Conservation (phyloP, 2,329 filamentous ascomycete genomes). For the Clonostachys rhizophaga region DNA sequence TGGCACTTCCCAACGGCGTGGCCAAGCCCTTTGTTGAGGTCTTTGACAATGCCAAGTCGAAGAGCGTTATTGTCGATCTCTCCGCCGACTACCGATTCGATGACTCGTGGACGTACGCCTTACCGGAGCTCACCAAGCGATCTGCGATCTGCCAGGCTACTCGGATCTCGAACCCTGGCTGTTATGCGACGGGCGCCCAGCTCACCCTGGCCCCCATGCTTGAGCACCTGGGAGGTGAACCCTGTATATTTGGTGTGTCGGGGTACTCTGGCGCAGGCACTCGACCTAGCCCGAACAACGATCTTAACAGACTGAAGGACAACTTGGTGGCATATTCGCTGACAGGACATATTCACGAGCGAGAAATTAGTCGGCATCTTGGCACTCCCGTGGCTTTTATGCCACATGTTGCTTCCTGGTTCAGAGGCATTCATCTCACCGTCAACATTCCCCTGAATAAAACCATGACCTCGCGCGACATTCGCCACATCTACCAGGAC, state of each 20-base stretch:
- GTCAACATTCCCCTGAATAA: slow-evolving; percentile 85
- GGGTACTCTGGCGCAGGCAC: slow-evolving; percentile 95
- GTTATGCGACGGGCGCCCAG: slow-evolving; percentile 91
- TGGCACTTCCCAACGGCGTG: slow-evolving; percentile 93
- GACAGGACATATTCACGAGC: slow-evolving; percentile 92
- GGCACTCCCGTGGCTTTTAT: slow-evolving; percentile 75
- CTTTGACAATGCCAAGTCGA: slow-evolving; percentile 64
- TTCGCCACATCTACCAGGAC: slow-evolving; percentile 93
- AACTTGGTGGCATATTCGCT: slow-evolving; percentile 78
- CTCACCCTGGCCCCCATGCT: slow-evolving; percentile 70
- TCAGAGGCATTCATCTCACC: slow-evolving; percentile 90
- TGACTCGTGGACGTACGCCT: slow-evolving; percentile 67
- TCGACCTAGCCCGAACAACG: slow-evolving; percentile 91
- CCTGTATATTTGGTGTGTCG: slow-evolving; percentile 84
- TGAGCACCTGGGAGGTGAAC: slow-evolving; percentile 65
- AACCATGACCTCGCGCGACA: slow-evolving; percentile 84
- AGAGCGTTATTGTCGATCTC: slow-evolving; percentile 82
- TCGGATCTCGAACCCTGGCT: slow-evolving; percentile 88
- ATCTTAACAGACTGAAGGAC: slow-evolving; percentile 74
- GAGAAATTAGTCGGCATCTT: slow-evolving; percentile 78
- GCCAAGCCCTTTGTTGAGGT: slow-evolving; percentile 94
- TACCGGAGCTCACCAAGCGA: slow-evolving; percentile 80
- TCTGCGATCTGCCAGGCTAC: slow-evolving; percentile 72
- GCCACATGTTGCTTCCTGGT: slow-evolving; percentile 80
- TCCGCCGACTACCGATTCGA: slow-evolving; percentile 97